A percentile compares a stretch with the other conserved stretches of the same genome.
These are phyloP conservation scores for Dothiorella sarmentorum DNA, from an alignment of 2,329 filamentous ascomycete genomes.

Conservation along the genomic window DNA sequence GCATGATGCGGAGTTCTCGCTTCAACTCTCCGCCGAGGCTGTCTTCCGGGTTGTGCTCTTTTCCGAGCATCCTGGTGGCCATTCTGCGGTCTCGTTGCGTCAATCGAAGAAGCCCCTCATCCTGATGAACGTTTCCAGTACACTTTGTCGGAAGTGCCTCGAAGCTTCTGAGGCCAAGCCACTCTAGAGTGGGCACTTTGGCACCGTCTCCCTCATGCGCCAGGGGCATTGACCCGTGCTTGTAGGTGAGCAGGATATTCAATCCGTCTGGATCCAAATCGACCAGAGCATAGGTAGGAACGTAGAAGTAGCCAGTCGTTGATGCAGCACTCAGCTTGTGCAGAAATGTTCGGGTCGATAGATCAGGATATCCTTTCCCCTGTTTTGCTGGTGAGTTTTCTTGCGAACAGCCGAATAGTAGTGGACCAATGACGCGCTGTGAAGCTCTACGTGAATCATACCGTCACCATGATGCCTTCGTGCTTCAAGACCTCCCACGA, in stretches of 20 bases:
- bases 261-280: constrained; percentile 78
- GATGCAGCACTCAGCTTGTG: constrained; percentile 40
- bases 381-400: constrained; percentile 33
- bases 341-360: constrained; percentile 66
- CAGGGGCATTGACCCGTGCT: constrained; percentile 62
- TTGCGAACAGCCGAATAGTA: constrained; percentile 10
- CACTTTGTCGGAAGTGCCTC: constrained; percentile 21
- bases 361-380: constrained; percentile 80
- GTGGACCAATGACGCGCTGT: too few relatives aligned
- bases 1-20: constrained; percentile 66
- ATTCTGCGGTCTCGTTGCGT: constrained; percentile 56
- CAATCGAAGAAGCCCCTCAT: constrained; percentile 49
- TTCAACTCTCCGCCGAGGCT: constrained; percentile 41
- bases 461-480: constrained; percentile 66
- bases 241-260: constrained; percentile 71
- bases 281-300: constrained; percentile 60
- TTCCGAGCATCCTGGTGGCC: constrained; percentile 51
- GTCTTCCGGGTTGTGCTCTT: constrained; percentile 33
- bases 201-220: constrained; percentile 55
- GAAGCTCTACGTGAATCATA: too few relatives aligned
- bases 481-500: constrained; percentile 54
- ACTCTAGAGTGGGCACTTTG: constrained; percentile 52
- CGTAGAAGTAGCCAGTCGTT: constrained; percentile 23
- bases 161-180: constrained; percentile 59
- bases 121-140: constrained; percentile 24